Percentiles rank a stretch among this genome's conserved stretches.
phyloP scores from a whole-genome alignment of 1,139 yeast genomes.

The Saccharomyces hybrid region DNA sequence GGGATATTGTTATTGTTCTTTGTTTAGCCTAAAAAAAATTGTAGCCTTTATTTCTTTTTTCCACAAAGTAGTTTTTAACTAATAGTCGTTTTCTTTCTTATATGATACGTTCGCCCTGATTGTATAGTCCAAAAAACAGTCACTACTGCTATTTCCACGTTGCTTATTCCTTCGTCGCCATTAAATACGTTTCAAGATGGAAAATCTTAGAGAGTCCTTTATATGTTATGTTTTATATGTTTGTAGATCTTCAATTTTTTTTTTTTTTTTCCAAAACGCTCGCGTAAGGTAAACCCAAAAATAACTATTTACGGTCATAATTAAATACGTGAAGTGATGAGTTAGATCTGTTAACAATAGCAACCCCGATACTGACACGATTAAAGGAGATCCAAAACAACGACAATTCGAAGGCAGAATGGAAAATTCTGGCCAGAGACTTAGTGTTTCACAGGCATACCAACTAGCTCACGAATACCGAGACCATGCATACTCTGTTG shows the following conservation, averaged over 20 bases:
- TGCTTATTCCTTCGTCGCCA: background rate
- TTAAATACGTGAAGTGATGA: background rate
- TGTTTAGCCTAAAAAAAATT: background rate
- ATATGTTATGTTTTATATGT: background rate
- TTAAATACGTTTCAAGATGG: background rate
- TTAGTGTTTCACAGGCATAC: slow-evolving; percentile 12
- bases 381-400: background rate
- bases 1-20: background rate
- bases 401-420: background rate
- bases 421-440: background rate
- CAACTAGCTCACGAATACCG: slow-evolving; percentile 23
- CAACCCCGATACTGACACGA: background rate
- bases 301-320: background rate
- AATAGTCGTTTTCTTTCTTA: background rate
- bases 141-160: background rate
- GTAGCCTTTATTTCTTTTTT: background rate
- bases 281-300: background rate
- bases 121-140: background rate
- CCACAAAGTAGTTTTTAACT: background rate
- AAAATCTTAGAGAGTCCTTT: background rate
- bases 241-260: background rate
- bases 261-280: background rate
- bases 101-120: background rate
- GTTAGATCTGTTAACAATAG: background rate
- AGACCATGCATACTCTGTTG: slow-evolving; percentile 16